Evolutionary conservation across 2,329 filamentous ascomycete species (phyloP).

Genomic region (Hirsutella thompsonii): DNA sequence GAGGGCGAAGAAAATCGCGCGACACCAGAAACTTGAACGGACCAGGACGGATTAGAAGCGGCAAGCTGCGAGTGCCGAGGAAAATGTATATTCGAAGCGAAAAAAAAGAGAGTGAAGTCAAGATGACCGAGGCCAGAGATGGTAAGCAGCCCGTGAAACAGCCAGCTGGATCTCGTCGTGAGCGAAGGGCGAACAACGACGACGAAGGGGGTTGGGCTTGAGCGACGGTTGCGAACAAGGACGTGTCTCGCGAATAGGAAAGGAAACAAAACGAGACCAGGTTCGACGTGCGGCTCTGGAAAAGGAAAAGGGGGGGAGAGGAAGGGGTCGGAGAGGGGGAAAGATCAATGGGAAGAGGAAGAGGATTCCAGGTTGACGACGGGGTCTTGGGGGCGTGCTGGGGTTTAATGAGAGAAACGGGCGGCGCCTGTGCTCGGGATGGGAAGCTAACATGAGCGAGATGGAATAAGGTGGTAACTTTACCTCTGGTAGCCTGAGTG

Average conservation of each 20-base stretch:
- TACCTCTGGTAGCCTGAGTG: background rate
- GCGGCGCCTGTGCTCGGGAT: constrained; percentile 3
- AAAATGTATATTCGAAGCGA: constrained; percentile 6
- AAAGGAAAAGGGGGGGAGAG: constrained; percentile 9
- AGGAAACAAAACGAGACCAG: background rate
- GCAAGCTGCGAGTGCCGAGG: constrained; percentile 1
- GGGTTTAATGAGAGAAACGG: constrained; percentile 18
- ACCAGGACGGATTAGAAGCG: constrained; percentile 10
- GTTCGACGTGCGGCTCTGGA: background rate
- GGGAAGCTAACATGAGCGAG: background rate
- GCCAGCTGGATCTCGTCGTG: constrained; percentile 8
- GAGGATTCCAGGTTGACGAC: constrained; percentile 14
- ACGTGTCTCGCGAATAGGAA: constrained; percentile 10
- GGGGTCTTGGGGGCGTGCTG: constrained; percentile 15
- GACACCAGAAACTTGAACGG: constrained; percentile 9
- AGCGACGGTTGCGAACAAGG: constrained; percentile 12
- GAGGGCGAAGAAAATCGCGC: constrained; percentile 8
- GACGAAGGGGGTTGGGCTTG: constrained; percentile 7
- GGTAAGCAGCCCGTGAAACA: constrained; percentile 7
- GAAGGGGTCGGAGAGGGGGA: constrained; percentile 15
- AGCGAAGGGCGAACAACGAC: constrained; percentile 6
- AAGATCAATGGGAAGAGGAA: constrained; percentile 8
- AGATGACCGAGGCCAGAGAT: background rate
- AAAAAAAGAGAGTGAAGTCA: constrained; percentile 13
- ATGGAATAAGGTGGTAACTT: background rate